Base-by-base conservation (phyloP, 1,284 basidiomycete species). In the Bondarzewia mesenterica region DNA sequence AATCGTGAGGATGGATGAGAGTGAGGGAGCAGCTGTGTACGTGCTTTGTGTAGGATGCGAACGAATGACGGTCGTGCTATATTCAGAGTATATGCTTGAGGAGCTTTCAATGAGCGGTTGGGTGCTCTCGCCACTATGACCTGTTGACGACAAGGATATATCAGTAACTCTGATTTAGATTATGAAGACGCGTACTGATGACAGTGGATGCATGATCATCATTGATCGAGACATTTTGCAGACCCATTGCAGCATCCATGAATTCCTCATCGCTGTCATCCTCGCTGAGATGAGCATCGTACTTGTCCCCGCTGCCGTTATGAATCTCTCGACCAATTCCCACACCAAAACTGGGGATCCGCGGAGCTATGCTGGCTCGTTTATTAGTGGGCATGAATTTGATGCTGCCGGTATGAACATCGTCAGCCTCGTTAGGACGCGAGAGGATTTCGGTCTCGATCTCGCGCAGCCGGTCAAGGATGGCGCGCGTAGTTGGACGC, bases 271-370 rank as follows among this genome's bases (percentile, higher is more conserved):
- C 84, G 50, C 81, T 82, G 42, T 79, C 76, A 43, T 82, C 81
- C 25, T 73, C 64, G 65, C 75, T 63, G 52, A 68, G 62, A 51
- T 67, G 58, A 45, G 14, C 62, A 50, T 57, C 56, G 15, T 52
- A 38, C 8, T 58, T 54, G 2, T 50, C 29, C 27, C 58, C 59
- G 16, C 51, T 53, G 20, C 51, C 53, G 20, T 49, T 44, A 14
- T 57, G 56, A 45, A 82, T 77, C 50, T 78, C 73, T 54, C 79
- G 77, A 7, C 73, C 85, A 35, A 88, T 70, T 18, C 83, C 85
- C 67, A 82, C 70, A 0, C 87, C 87, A 61, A 93, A 94, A 66
- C 88, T 92, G 0, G 91, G 92, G 51, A 94, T 87, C 16, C 89
- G 73, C 10, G 84, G 88, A 0, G 74, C 80, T 0, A 69, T 65